Evolutionary conservation across 2,329 filamentous ascomycete species (phyloP).

Genomic region (Ophiocordyceps polyrhachis-furcata): DNA sequence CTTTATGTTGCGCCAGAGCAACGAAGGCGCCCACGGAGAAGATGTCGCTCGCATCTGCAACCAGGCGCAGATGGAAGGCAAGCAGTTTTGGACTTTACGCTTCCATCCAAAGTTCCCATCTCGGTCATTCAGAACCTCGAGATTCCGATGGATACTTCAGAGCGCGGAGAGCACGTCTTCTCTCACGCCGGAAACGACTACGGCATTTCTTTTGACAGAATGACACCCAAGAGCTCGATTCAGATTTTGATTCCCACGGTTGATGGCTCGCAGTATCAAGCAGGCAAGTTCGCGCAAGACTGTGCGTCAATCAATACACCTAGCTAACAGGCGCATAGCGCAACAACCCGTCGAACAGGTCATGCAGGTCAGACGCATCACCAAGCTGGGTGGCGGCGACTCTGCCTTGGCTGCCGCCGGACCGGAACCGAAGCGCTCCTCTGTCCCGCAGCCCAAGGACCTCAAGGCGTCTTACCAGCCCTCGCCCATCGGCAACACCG

Average conservation of each 20-base stretch:
- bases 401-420: conserved; percentile 10
- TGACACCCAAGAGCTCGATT: conserved; percentile 29
- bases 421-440: conserved; percentile 27
- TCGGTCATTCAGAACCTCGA: conserved; percentile 46
- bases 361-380: conserved; percentile 45
- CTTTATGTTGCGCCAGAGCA: conserved; percentile 32
- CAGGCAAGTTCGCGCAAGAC: conserved; percentile 21
- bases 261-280: conserved; percentile 32
- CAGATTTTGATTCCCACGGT: conserved; percentile 42
- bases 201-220: conserved; percentile 33
- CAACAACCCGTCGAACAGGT: conserved; percentile 33
- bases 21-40: conserved; percentile 18
- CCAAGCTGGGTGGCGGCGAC: conserved; percentile 29
- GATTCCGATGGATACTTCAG: conserved; percentile 35
- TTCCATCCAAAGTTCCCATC: conserved; percentile 50
- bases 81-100: conserved; percentile 67
- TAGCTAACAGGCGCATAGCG: conserved; percentile 7
- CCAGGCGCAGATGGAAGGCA: conserved; percentile 41
- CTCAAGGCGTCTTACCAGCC: conserved; percentile 50
- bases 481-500: conserved; percentile 17
- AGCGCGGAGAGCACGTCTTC: conserved; percentile 34
- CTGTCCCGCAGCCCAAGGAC: conserved; percentile 47
- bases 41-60: conserved; percentile 36
- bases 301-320: too few relatives aligned
- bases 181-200: conserved; percentile 46